Percentiles rank a stretch among this genome's conserved stretches.
These are phyloP conservation scores for Ballota nigra DNA, from an alignment of 257 asterid genomes.

Conservation along the genomic window DNA sequence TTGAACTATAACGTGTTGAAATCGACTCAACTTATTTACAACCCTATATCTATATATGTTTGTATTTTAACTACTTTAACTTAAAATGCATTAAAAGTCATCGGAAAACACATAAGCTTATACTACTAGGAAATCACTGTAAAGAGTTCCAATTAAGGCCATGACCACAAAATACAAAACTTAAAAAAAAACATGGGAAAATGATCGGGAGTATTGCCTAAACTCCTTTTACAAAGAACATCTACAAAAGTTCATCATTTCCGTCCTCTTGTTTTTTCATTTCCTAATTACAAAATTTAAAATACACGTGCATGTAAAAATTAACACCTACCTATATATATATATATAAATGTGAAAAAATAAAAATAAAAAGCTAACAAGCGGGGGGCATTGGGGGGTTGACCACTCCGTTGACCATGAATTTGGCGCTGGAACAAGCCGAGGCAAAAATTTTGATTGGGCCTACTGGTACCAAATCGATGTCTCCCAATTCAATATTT, in stretches of 20 bases:
- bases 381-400: constrained; percentile 25
- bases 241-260: not conserved
- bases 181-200: not conserved
- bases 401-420: constrained; percentile 17
- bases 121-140: not conserved
- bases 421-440: constrained; percentile 33
- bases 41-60: no score
- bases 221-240: not conserved
- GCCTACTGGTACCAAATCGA: constrained; percentile 33
- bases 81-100: no score
- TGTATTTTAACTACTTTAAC: no score
- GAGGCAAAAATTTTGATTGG: not conserved
- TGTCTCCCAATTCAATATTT: constrained; percentile 40
- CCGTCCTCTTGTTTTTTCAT: not conserved
- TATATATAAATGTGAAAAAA: not conserved
- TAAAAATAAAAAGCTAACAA: not conserved
- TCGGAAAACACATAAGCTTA: not conserved
- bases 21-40: no score
- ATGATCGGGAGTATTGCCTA: not conserved
- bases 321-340: not conserved
- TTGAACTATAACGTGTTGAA: no score
- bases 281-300: not conserved
- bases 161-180: no score
- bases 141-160: not conserved
- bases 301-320: no score